Base-by-base conservation (phyloP, 805 yeast genomes). In the Cyberlindnera maritima region DNA sequence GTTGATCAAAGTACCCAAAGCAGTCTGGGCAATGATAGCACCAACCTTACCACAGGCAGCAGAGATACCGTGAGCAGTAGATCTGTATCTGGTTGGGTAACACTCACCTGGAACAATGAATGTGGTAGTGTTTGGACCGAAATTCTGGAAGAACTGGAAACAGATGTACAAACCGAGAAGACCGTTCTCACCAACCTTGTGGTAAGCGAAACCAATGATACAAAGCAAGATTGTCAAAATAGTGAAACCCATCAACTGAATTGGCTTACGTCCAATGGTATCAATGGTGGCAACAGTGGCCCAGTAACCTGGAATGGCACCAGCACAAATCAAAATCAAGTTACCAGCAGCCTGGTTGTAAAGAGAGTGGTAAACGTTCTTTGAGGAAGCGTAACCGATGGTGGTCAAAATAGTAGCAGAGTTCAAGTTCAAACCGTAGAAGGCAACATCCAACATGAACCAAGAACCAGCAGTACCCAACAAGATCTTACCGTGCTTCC, bases 241-340 rank as follows among this genome's bases (percentile, higher is more conserved):
- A 55, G 76, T 50, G 74, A 89, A 89, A 60, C 96, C 95, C 62
- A 71, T 73, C 23, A 88, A 50, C 74, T 90, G 96, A 54, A 89
- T 72, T 53, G 90, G 81, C 69, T 85, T 88, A 77, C 97, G 83
- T 59, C 97, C 97, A 57, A 89, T 59, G 33, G 71, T 75, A 69
- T 89, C 97, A 50, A 89, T 65, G 40, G 92, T 83, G 43, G 89
- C 89, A 59, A 84, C 88, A 28, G 92, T 65, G 50, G 76, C 71
- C 96, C 96, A 89, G 72, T 89, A 89, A 64, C 97, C 97, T 60
- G 96, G 96, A 69, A 89, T 80, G 39, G 94, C 79, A 76, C 97
- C 97, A 47, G 97, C 97, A 78, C 96, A 88, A 54, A 89, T 81
- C 67, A 89, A 77, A 71, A 89, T 89, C 75, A 89, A 77, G 71